A percentile compares a stretch with the other conserved stretches of the same genome.
These are phyloP conservation scores for Aspergillus neoniger DNA, from an alignment of 2,329 filamentous ascomycete genomes.

Conservation along the genomic window DNA sequence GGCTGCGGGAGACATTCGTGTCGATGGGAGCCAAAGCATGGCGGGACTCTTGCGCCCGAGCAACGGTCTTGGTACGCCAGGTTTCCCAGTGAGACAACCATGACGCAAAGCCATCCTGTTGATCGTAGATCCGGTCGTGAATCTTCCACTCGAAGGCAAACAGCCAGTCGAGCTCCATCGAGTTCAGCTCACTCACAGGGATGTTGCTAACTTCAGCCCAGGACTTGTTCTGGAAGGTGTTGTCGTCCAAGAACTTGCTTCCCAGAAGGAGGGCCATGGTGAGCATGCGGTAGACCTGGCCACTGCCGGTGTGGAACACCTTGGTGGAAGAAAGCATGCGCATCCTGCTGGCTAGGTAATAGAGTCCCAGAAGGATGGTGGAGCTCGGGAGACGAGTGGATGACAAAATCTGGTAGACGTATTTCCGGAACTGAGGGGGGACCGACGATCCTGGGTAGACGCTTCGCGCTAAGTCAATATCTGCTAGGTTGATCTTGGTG, in stretches of 20 bases:
- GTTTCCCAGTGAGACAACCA: slow-evolving; percentile 69
- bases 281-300: slow-evolving; percentile 82
- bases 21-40: slow-evolving; percentile 63
- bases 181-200: slow-evolving; percentile 77
- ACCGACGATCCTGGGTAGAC: slow-evolving; percentile 64
- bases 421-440: slow-evolving; percentile 80
- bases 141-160: slow-evolving; percentile 79
- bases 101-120: slow-evolving; percentile 66
- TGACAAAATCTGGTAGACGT: slow-evolving; percentile 85
- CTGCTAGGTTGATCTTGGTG: slow-evolving; percentile 59
- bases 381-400: slow-evolving; percentile 88
- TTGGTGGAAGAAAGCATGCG: slow-evolving; percentile 65
- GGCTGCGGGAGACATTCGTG: slow-evolving; percentile 61
- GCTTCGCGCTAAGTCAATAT: slow-evolving; percentile 65
- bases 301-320: slow-evolving; percentile 59
- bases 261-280: slow-evolving; percentile 82
- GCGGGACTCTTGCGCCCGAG: slow-evolving; percentile 49
- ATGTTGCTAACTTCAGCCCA: slow-evolving; percentile 97
- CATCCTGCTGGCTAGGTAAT: slow-evolving; percentile 83
- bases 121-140: slow-evolving; percentile 79
- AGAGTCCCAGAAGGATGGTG: slow-evolving; percentile 86
- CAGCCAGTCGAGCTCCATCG: slow-evolving; percentile 85
- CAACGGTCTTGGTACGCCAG: slow-evolving; percentile 56
- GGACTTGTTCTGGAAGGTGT: slow-evolving; percentile 95
- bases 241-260: slow-evolving; percentile 95